Evolutionary conservation across 805 yeast genomes (phyloP).

Genomic region (Suhomyces prunicola): DNA sequence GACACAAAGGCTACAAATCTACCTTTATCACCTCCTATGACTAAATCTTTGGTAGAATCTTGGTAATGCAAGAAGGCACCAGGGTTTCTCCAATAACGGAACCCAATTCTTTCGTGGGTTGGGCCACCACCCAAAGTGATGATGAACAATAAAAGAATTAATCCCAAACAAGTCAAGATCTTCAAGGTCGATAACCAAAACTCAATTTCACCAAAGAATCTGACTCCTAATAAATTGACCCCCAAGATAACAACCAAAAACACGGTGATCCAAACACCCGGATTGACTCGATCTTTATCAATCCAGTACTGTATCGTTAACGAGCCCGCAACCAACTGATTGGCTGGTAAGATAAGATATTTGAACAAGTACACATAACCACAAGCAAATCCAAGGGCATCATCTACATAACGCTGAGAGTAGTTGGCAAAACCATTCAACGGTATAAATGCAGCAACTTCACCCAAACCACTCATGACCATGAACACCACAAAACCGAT

Average conservation of each 20-base stretch:
- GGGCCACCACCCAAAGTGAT: slow-evolving; percentile 81
- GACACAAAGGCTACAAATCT: slow-evolving; percentile 59
- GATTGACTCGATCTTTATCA: slow-evolving; percentile 41
- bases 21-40: slow-evolving; percentile 45
- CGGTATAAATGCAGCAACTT: slow-evolving; percentile 66
- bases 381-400: slow-evolving; percentile 64
- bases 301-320: slow-evolving; percentile 56
- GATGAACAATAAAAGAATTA: slow-evolving; percentile 59
- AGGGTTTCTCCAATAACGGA: slow-evolving; percentile 66
- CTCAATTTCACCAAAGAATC: slow-evolving; percentile 31
- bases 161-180: slow-evolving; percentile 62
- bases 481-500: slow-evolving; percentile 71
- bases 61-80: slow-evolving; percentile 56
- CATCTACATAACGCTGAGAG: slow-evolving; percentile 62
- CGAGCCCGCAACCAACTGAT: slow-evolving; percentile 63
- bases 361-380: slow-evolving; percentile 62
- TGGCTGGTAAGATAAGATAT: slow-evolving; percentile 55
- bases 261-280: slow-evolving; percentile 58
- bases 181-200: slow-evolving; percentile 65
- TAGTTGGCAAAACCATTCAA: slow-evolving; percentile 66
- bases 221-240: slow-evolving; percentile 48
- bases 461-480: slow-evolving; percentile 68
- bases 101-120: slow-evolving; percentile 67
- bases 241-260: slow-evolving; percentile 39
- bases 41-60: slow-evolving; percentile 36